Base-by-base conservation (phyloP, 768 basidiomycete genomes). In the Auricularia cornea region DNA sequence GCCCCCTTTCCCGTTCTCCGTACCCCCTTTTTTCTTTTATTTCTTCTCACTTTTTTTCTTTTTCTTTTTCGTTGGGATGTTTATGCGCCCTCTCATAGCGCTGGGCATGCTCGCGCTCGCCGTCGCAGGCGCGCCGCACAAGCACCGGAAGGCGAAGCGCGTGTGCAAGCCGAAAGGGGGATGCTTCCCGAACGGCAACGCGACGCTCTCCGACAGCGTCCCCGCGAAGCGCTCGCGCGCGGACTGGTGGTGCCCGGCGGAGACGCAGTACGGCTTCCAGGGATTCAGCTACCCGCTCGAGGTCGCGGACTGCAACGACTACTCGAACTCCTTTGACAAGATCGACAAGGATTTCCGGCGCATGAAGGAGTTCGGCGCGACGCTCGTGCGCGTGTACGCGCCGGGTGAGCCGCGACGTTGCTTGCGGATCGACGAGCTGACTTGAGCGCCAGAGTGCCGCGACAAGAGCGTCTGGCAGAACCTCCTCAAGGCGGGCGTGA, bases 331-430 rank as follows among this genome's bases (percentile, higher is more conserved):
- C 11, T 61, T 41, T 32, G 18, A 28, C 3, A 48, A 59, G 23
- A 66, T 66, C 18, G 16, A 10, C 20, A 2, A 1, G 0, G 62
- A 66, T 23, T 38, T 66, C 26, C 20, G 3, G 23, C n/a, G 33
- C n/a, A 66, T 66, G 65, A 63, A 66, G 60, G 29, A 59, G 5
- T 62, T 65, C 30, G 65, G 65, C 16, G 65, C 65, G 23, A 61
- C 44, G 4, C 59, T 66, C 54, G 65, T 66, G 0, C 11, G 65
- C 23, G 41, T 63, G 1, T 66, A 66, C 35, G 65, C 60, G 3
- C 62, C 60, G 0, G 44, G 44, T 48, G 1, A 5, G 44, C n/a
- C n/a, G n/a, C n/a, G n/a, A n/a, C 20, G 23, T 48, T 20, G 12
- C 44, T 38, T 5, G 16, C 16, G 35, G 10, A 38, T 48, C 44